These are phyloP conservation scores for Aureobasidium sp. DNA, from an alignment of 2,329 filamentous ascomycete genomes.

Conservation along the genomic window DNA sequence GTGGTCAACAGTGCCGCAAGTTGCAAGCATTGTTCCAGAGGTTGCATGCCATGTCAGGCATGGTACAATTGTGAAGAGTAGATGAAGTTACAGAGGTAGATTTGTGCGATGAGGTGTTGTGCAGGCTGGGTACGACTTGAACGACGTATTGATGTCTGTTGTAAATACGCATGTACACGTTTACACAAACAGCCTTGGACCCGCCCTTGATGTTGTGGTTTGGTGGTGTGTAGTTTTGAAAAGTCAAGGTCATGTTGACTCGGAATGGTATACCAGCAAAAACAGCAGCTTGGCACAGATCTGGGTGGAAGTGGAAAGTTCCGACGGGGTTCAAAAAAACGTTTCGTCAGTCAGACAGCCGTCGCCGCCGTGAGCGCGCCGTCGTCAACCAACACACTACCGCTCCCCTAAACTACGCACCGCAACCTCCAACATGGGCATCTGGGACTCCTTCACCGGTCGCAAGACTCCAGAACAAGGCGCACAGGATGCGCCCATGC, in stretches of 20 bases:
- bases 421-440: slow-evolving; percentile 35
- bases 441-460: slow-evolving; percentile 55
- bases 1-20: background rate
- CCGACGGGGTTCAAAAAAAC: slow-evolving; percentile 1
- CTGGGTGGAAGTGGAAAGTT: slow-evolving; percentile 8
- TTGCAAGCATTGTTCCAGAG: too few relatives aligned
- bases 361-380: slow-evolving; percentile 1
- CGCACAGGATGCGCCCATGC: slow-evolving; percentile 32
- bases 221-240: background rate
- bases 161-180: background rate
- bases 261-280: background rate
- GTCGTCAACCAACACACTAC: background rate
- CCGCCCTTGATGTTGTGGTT: too few relatives aligned
- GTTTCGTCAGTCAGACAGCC: slow-evolving; percentile 4
- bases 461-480: slow-evolving; percentile 42
- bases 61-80: too few relatives aligned
- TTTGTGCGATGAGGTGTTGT: background rate
- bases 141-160: background rate
- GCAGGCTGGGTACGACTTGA: background rate
- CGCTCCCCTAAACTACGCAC: background rate
- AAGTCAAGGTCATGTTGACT: background rate
- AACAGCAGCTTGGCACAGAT: background rate
- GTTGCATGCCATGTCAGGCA: background rate
- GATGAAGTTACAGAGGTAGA: too few relatives aligned
- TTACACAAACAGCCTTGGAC: background rate